Base-by-base conservation (phyloP, 352 stramenopile species). In the Aphanomyces stellatus region DNA sequence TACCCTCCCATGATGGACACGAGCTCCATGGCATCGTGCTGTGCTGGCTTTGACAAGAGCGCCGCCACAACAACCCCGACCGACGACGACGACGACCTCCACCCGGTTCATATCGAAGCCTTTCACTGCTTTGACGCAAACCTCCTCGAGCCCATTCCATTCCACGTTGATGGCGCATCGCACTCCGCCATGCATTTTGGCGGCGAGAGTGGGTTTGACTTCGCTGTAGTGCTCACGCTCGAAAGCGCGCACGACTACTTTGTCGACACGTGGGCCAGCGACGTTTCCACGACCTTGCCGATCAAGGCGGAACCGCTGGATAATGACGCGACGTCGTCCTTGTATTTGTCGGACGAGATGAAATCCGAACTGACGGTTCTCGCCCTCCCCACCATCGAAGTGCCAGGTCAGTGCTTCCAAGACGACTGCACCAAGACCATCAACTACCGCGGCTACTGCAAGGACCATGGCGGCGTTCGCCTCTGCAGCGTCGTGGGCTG, bases 401-500 rank as follows among this genome's bases (percentile, higher is more conserved):
- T 65, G 4, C 37, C 59, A 27, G 59, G 59, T 28, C 49, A 65
- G 31, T 65, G 59, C 59, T 35, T 65, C 31, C 35, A 25, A 15
- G 76, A 80, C 13, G 82, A 80, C 24, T 91, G 85, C 37, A 81
- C 86, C 57, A 80, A 80, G 19, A 90, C 81, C 0, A 82, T 94
- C 56, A 81, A 81, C 17, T 94, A 84, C 22, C 79, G 84, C n/a
- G 59, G 59, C 37, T 65, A 53, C 2, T 69, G 62, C 62, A 69
- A 69, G 27, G 42, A 49, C 24, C 62, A 69, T 49, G 62, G 62
- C 17, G 62, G 62, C 53, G 61, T 62, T 5, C 49, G 53, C 17
- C 46, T 27, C 5, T 69, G 49, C 62, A 48, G 49, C 17, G 62
- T 69, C 34, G 48, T 64, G 28, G 62, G 62, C 17, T 69, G 62